phyloP scores from a whole-genome alignment of 176 grass and related monocot genomes.

The Oryza brachyantha region DNA sequence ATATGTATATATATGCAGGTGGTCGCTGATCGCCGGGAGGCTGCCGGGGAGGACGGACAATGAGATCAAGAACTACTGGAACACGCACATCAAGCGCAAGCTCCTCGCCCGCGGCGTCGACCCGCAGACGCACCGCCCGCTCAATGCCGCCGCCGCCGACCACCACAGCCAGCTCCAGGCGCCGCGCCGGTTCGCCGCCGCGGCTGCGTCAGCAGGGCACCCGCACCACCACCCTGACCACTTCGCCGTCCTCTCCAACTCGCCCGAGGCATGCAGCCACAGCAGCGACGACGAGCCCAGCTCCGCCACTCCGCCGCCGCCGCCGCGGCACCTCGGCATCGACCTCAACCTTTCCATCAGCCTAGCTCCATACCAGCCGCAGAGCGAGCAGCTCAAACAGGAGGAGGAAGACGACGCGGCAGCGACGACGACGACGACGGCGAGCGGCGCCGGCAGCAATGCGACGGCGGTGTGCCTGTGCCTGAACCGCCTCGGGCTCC shows the following conservation, averaged over 20 bases:
- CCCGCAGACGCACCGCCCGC: slow-evolving; percentile 61
- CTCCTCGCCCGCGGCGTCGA: slow-evolving; percentile 68
- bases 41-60: slow-evolving; percentile 85
- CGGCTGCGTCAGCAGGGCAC: no score
- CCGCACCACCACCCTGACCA: neutral
- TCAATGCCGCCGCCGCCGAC: slow-evolving; percentile 38
- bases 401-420: neutral
- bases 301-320: slow-evolving; percentile 16
- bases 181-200: neutral
- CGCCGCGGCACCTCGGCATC: slow-evolving; percentile 50
- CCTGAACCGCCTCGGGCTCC: slow-evolving; percentile 55
- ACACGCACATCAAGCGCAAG: slow-evolving; percentile 91
- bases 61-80: slow-evolving; percentile 98
- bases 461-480: slow-evolving; percentile 50
- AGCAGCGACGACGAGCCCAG: slow-evolving; percentile 53
- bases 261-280: slow-evolving; percentile 43
- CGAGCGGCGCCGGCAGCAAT: slow-evolving; percentile 2
- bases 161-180: neutral
- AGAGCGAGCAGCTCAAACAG: neutral
- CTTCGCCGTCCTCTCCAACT: slow-evolving; percentile 17
- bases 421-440: no score
- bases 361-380: slow-evolving; percentile 45
- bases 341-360: slow-evolving; percentile 93
- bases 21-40: slow-evolving; percentile 84
- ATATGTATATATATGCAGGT: slow-evolving; percentile 27